These are phyloP conservation scores for Rosa chinensis DNA, from an alignment of 306 rosid genomes.

Conservation along the genomic window DNA sequence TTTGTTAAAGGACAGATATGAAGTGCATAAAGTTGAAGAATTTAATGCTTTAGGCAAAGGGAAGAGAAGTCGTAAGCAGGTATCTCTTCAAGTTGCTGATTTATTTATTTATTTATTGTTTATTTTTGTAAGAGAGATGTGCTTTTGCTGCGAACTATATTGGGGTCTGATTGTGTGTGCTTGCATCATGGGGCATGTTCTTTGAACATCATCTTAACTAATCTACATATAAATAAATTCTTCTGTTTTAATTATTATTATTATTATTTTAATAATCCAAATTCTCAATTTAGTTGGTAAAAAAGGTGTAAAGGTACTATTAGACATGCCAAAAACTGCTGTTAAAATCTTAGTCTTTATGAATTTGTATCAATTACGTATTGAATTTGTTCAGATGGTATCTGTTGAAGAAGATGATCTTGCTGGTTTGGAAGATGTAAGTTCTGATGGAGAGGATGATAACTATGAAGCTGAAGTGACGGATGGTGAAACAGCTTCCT, in stretches of 20 bases:
- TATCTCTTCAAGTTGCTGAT: slow-evolving; percentile 19
- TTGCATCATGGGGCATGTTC: neutral
- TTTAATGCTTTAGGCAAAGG: slow-evolving; percentile 90
- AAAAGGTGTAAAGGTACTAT: neutral
- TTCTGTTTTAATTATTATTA: neutral
- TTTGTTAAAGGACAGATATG: slow-evolving; percentile 74
- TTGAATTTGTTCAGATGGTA: slow-evolving; percentile 62
- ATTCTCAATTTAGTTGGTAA: neutral
- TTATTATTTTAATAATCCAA: too few species aligned
- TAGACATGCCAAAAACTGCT: slow-evolving; percentile 1
- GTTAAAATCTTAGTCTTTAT: neutral
- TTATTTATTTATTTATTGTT: neutral
- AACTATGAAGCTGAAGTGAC: slow-evolving; percentile 90
- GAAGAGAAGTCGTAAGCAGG: slow-evolving; percentile 94
- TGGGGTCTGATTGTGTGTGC: neutral
- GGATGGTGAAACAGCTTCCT: slow-evolving; percentile 78
- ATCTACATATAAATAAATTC: neutral
- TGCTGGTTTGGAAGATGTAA: slow-evolving; percentile 95
- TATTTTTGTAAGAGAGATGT: neutral
- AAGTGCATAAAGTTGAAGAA: slow-evolving; percentile 92
- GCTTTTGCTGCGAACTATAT: neutral
- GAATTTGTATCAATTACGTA: slow-evolving; percentile 6
- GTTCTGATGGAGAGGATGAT: slow-evolving; percentile 96
- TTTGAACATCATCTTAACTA: neutral
- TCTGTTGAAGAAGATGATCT: slow-evolving; percentile 99